phyloP scores from a whole-genome alignment of 2,329 filamentous ascomycete species.

The Elsinoe batatas region DNA sequence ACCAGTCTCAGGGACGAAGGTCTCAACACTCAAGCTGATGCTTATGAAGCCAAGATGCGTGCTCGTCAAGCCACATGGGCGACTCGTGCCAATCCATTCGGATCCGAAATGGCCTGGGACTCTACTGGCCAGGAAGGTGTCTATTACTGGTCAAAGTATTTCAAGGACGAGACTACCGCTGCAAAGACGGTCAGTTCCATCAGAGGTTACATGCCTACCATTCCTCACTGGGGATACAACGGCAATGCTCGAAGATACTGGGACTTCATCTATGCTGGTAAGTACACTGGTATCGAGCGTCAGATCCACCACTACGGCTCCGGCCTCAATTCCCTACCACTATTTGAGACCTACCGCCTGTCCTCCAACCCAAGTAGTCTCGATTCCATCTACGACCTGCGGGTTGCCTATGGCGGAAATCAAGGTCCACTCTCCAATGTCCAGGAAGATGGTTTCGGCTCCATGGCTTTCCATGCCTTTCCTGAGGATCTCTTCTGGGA shows the following conservation, averaged over 20 bases:
- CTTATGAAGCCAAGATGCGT: slow-evolving; percentile 40
- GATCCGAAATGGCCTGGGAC: slow-evolving; percentile 55
- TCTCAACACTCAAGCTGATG: slow-evolving; percentile 30
- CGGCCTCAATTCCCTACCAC: slow-evolving; percentile 46
- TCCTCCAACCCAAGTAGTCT: slow-evolving; percentile 25
- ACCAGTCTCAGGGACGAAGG: slow-evolving; percentile 42
- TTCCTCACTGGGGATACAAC: slow-evolving; percentile 54
- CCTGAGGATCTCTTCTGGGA: slow-evolving; percentile 49
- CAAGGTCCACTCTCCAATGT: slow-evolving; percentile 48
- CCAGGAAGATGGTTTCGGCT: slow-evolving; percentile 44
- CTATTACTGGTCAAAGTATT: slow-evolving; percentile 41
- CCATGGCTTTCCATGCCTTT: slow-evolving; percentile 48
- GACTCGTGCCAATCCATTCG: slow-evolving; percentile 44
- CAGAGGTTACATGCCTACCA: slow-evolving; percentile 47
- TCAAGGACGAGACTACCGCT: slow-evolving; percentile 37
- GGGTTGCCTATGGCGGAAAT: slow-evolving; percentile 46
- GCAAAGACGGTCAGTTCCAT: slow-evolving; percentile 47
- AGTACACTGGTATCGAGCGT: slow-evolving; percentile 34
- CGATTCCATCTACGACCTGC: slow-evolving; percentile 40
- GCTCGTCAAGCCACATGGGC: slow-evolving; percentile 42
- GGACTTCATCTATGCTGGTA: slow-evolving; percentile 45
- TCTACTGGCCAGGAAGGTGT: slow-evolving; percentile 53
- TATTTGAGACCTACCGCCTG: slow-evolving; percentile 43
- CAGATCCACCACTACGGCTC: slow-evolving; percentile 55
- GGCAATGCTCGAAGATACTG: slow-evolving; percentile 52